phyloP scores from a whole-genome alignment of 1,139 yeast genomes.

The Kurtzmaniella quercitrusa region DNA sequence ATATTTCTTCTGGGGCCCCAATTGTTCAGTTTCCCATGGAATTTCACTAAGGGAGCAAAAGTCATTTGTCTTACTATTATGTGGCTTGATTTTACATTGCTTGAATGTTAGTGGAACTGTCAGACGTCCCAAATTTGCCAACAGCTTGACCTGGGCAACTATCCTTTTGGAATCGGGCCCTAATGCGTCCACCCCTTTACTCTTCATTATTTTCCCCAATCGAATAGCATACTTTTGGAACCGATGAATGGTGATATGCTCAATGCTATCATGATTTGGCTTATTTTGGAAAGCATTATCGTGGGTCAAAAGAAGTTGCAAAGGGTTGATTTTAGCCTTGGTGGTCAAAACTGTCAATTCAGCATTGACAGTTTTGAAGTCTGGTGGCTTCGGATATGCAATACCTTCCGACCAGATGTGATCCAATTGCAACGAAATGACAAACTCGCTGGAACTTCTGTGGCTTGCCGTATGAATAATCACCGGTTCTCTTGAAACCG shows the following conservation, averaged over 20 bases:
- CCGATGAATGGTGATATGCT: slow-evolving; percentile 24
- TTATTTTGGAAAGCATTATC: slow-evolving; percentile 35
- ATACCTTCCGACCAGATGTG: slow-evolving; percentile 18
- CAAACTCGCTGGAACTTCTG: not conserved
- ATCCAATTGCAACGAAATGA: slow-evolving; percentile 26
- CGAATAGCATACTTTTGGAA: slow-evolving; percentile 32
- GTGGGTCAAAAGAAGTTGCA: slow-evolving; percentile 33
- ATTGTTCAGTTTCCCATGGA: slow-evolving; percentile 20
- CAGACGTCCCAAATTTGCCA: slow-evolving; percentile 30
- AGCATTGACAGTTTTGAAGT: slow-evolving; percentile 25
- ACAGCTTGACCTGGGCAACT: slow-evolving; percentile 8
- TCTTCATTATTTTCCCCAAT: slow-evolving; percentile 23
- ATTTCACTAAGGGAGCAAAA: slow-evolving; percentile 12
- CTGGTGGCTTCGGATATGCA: slow-evolving; percentile 20
- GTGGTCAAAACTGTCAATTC: slow-evolving; percentile 30
- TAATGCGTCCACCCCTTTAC: slow-evolving; percentile 18
- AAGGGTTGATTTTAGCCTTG: slow-evolving; percentile 28
- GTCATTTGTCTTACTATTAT: slow-evolving; percentile 3
- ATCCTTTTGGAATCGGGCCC: slow-evolving; percentile 1
- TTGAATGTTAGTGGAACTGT: slow-evolving; percentile 19
- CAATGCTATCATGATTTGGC: slow-evolving; percentile 30
- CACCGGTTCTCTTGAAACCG: slow-evolving; percentile 21
- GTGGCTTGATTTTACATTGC: slow-evolving; percentile 10
- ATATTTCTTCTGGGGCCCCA: slow-evolving; percentile 15
- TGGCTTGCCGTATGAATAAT: not conserved